Evolutionary conservation across 352 stramenopile genomes (phyloP), one percentile per base, ranked within the genome.

Genomic region (Phytophthora pluvialis): DNA sequence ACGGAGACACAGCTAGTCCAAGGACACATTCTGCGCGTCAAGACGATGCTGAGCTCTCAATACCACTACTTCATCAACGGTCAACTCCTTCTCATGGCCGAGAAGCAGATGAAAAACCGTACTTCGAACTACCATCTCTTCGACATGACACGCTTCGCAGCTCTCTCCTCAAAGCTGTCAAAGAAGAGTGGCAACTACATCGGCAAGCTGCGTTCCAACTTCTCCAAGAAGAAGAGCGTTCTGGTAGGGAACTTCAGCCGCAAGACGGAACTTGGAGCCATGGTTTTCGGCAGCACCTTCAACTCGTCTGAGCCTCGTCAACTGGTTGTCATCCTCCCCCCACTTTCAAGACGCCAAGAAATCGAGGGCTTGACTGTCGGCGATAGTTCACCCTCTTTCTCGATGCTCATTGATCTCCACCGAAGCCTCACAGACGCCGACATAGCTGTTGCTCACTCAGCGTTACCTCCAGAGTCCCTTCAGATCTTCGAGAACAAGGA

Each of bases 101-200:
- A 90, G 43, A 91, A 89, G 60, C 70, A 89, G 57, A 65, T 85
- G 55, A 85, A 88, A 64, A 88, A 81, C 48, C 85, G 86, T 25
- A 94, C 86, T 18, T 85, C 86, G 13, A 93, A 95, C 70, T 96
- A 94, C 62, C 75, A 91, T 60, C 64, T 97, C 45, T 97, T 94
- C 59, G 90, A 97, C 70, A 93, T 94, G 77, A 85, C 86, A 16
- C 74, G 87, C 25, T 82, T 75, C 2, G 68, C 70, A 8, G 70
- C 76, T 13, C 36, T 80, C 3, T 57, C 71, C 1, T 68, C 64
- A 28, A 86, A 86, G 29, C 60, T 96, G 1, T 85, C 73, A 5
- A 97, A 97, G 69, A 97, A 97, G 62, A 90, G 83, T 36, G 90
- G 88, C 42, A 94, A 97, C 48, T 97, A 97, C 73, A 74, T 97